A percentile compares a stretch with the other conserved stretches of the same genome.
Conservation (phyloP, 1,284 basidiomycete species). For the Ustilago loliicola region DNA sequence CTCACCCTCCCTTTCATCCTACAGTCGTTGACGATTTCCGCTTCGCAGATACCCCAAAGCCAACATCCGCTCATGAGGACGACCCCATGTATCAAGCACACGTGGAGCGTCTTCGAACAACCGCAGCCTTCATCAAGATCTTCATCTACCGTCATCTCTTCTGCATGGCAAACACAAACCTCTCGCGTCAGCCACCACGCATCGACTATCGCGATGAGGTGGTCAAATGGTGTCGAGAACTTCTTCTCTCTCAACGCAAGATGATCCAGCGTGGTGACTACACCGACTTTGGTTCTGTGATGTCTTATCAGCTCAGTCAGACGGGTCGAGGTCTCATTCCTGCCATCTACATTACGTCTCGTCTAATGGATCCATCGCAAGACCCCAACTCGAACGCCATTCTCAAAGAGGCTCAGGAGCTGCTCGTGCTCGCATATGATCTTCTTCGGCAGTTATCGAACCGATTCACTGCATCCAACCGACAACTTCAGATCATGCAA, state of each 20-base stretch:
- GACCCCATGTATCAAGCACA: slow-evolving; percentile 51
- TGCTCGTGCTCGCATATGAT: slow-evolving; percentile 50
- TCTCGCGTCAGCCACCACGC: slow-evolving; percentile 45
- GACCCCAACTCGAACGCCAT: slow-evolving; percentile 37
- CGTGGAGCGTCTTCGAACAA: slow-evolving; percentile 46
- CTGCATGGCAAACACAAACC: slow-evolving; percentile 36
- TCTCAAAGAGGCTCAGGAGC: slow-evolving; percentile 50
- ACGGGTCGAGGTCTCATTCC: slow-evolving; percentile 51
- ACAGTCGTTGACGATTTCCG: slow-evolving; percentile 41
- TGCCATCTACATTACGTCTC: slow-evolving; percentile 49
- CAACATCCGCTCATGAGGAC: slow-evolving; percentile 46
- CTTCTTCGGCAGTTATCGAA: slow-evolving; percentile 38
- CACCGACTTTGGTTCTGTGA: slow-evolving; percentile 53
- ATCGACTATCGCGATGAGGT: slow-evolving; percentile 51
- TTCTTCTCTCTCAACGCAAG: slow-evolving; percentile 51
- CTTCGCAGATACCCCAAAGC: slow-evolving; percentile 42
- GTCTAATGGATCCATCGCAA: slow-evolving; percentile 48
- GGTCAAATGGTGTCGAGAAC: slow-evolving; percentile 55
- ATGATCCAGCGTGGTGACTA: slow-evolving; percentile 53
- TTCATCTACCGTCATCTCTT: slow-evolving; percentile 52
- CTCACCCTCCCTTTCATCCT: not conserved
- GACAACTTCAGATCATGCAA: slow-evolving; percentile 56
- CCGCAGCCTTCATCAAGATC: slow-evolving; percentile 53
- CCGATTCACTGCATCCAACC: slow-evolving; percentile 46
- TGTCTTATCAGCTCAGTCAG: slow-evolving; percentile 54